Evolutionary conservation across 2,329 filamentous ascomycete species (phyloP), one percentile per base, ranked within the genome.

Genomic region (Capronia americana): DNA sequence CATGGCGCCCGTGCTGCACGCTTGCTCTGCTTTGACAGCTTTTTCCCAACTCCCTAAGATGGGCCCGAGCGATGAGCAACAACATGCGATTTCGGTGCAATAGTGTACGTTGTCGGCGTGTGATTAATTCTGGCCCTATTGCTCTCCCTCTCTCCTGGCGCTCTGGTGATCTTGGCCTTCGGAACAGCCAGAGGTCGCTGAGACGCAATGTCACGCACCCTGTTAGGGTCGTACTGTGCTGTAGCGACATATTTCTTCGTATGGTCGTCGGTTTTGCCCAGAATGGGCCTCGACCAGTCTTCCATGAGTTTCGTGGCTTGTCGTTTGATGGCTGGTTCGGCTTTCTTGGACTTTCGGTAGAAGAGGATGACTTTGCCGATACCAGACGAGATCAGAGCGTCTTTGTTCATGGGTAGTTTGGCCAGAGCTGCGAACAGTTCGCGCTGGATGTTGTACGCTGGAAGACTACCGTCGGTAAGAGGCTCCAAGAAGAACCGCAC

Each of bases 401-500:
- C 95, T 76, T 97, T 97, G 76, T 93, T 91, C 71, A 98, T 92
- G 5, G 92, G 93, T 4, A 98, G 85, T 74, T 88, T 89, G 20
- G 86, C 86, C 44, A 99, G 84, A 26, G 92, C 90, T 28, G 87
- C 87, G 77, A 99, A 95, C 51, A 99, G 87, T 77, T 98, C 93
- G 68, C 93, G 92, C 81, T 99, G 95, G 72, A 99, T 98, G 76
- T 95, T 95, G 81, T 97, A 99, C 32, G 95, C 94, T 0, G 95
- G 95, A 57, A 99, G 85, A 67, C 92, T 94, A 64, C 94, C 95
- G 76, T 98, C 94, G 73, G 94, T 93, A 54, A 98, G 86, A 0
- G 95, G 95, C 77, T 99, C 95, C 24, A 99, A 86, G 85, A 98
- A 98, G 85, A 96, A 98, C 76, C 94, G 93, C 75, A 99, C 92